These are phyloP conservation scores for Asclepias syriaca DNA, from an alignment of 257 asterid genomes.

Conservation along the genomic window DNA sequence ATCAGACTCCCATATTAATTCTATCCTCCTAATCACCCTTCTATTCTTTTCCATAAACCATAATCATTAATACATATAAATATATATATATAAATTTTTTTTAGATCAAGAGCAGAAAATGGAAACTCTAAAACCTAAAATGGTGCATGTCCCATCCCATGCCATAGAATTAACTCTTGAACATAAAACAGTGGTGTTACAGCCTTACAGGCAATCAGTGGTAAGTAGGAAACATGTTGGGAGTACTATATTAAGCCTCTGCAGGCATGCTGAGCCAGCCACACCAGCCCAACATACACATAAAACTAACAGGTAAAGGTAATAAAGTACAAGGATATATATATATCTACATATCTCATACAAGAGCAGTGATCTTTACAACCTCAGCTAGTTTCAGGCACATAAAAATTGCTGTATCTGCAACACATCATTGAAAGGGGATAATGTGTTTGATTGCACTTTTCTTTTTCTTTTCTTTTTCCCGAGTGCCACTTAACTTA, in stretches of 20 bases:
- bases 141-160: neutral
- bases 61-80: neutral
- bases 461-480: neutral
- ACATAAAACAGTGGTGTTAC: neutral
- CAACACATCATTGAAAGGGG: constrained; percentile 10
- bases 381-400: constrained; percentile 5
- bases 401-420: constrained; percentile 2
- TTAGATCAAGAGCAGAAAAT: neutral
- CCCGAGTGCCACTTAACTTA: constrained; percentile 6
- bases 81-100: too few species aligned
- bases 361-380: constrained; percentile 1
- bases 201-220: constrained; percentile 4
- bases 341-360: neutral
- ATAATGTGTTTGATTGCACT: constrained; percentile 2
- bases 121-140: neutral
- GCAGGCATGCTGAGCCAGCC: constrained; percentile 14
- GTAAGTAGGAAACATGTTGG: constrained; percentile 11
- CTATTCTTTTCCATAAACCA: neutral
- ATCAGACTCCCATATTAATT: neutral
- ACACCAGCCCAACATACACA: neutral
- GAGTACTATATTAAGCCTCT: constrained; percentile 2
- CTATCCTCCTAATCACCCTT: neutral
- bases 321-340: neutral
- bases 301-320: constrained; percentile 4
- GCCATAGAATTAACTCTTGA: neutral